Evolutionary conservation across 176 grass and related monocot genomes (phyloP).

Genomic region (Musa beccarii): DNA sequence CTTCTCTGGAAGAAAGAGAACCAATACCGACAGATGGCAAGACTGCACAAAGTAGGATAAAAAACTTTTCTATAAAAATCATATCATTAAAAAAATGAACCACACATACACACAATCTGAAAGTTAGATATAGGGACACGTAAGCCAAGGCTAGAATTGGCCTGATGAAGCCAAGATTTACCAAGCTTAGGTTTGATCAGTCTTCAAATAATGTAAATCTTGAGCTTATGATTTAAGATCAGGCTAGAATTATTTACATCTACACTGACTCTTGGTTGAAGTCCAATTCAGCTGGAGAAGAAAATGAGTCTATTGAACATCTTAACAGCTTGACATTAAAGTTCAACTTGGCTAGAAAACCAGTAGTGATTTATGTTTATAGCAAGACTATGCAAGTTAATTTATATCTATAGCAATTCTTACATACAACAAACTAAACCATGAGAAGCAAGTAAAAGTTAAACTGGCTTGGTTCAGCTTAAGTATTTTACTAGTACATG

Average conservation of each 20-base stretch:
- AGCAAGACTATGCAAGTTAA: no score
- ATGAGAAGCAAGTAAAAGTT: no score
- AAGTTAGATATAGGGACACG: neutral
- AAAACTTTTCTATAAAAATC: neutral
- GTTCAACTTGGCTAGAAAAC: neutral
- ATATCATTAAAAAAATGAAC: neutral
- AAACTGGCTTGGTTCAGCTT: no score
- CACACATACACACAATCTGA: neutral
- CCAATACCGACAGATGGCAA: slow-evolving; percentile 71
- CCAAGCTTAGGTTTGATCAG: neutral
- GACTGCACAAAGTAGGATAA: slow-evolving; percentile 33
- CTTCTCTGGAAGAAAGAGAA: slow-evolving; percentile 80
- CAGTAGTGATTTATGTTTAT: no score
- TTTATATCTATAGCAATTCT: no score
- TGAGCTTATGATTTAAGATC: neutral
- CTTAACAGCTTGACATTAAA: neutral
- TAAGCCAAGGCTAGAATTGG: neutral
- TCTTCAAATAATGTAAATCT: no score
- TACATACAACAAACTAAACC: no score
- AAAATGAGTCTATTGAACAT: neutral
- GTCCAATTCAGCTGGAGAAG: neutral
- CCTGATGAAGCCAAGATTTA: neutral
- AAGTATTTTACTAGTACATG: no score
- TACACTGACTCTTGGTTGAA: neutral
- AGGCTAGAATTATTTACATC: neutral